Percentiles rank a stretch among this genome's conserved stretches.
Conservation (phyloP, 306 rosid species). For the Elaeagnus macrophylla region DNA sequence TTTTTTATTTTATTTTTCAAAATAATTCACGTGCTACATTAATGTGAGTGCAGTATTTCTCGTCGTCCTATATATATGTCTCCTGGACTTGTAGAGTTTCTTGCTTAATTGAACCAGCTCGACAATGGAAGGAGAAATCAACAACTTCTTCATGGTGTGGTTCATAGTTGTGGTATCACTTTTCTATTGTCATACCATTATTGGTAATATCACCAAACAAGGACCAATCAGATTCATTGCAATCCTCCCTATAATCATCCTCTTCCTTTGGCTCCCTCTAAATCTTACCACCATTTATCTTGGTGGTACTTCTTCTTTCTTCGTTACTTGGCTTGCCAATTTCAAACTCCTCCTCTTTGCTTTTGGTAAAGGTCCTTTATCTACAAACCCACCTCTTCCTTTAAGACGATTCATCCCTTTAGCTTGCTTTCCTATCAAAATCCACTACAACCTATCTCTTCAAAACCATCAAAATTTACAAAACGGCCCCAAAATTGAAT, state of each 20-base stretch:
- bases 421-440: constrained; percentile 63
- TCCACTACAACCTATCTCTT: constrained; percentile 10
- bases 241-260: constrained; percentile 16
- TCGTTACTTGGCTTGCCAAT: constrained; percentile 36
- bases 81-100: too few relatives aligned
- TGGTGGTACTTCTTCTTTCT: constrained; percentile 23
- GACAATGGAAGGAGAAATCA: constrained; percentile 25
- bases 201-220: constrained; percentile 16
- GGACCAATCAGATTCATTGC: constrained; percentile 19
- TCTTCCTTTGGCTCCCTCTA: constrained; percentile 31
- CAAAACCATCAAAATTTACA: too few relatives aligned
- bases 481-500: too few relatives aligned
- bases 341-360: constrained; percentile 45
- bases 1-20: too few relatives aligned
- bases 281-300: constrained; percentile 20
- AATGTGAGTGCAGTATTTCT: too few relatives aligned
- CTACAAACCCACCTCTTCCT: constrained; percentile 18
- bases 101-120: too few relatives aligned
- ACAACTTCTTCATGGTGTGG: constrained; percentile 23
- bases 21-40: too few relatives aligned
- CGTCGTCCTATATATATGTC: too few relatives aligned
- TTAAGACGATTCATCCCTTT: constrained; percentile 39
- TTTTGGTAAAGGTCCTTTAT: constrained; percentile 28
- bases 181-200: constrained; percentile 14
- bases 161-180: constrained; percentile 20